These are phyloP conservation scores for Cicer pinnatifidum DNA, from an alignment of 306 rosid species.

Conservation along the genomic window DNA sequence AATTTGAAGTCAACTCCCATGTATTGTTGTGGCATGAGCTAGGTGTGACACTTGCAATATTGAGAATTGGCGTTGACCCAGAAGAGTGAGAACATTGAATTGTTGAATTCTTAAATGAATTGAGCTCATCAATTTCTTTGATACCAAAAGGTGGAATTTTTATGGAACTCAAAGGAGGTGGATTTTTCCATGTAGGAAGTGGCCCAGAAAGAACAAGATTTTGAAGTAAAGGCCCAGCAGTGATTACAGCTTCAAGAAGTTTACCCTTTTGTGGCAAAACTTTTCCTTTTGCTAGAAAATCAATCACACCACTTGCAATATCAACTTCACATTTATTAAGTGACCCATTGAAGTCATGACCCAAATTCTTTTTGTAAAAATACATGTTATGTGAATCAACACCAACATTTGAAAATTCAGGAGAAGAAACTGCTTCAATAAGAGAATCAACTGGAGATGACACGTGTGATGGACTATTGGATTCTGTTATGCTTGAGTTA, in stretches of 20 bases:
- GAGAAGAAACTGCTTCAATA: slow-evolving; percentile 63
- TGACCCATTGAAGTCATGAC: slow-evolving; percentile 2
- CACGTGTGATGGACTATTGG: slow-evolving; percentile 57
- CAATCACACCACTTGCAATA: slow-evolving; percentile 49
- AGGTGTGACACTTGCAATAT: slow-evolving; percentile 43
- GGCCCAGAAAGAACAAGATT: slow-evolving; percentile 68
- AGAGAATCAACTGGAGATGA: slow-evolving; percentile 70
- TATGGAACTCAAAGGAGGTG: slow-evolving; percentile 65
- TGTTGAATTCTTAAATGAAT: slow-evolving; percentile 8
- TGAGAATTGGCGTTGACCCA: slow-evolving; percentile 43
- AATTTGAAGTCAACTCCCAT: slow-evolving; percentile 32
- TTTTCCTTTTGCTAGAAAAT: slow-evolving; percentile 50
- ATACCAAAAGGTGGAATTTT: slow-evolving; percentile 57
- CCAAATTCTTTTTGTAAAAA: slow-evolving; percentile 36
- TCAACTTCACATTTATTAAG: slow-evolving; percentile 34
- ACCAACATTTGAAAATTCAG: slow-evolving; percentile 54
- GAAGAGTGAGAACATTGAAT: background rate
- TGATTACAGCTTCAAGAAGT: slow-evolving; percentile 63
- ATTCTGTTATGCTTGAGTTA: slow-evolving; percentile 63
- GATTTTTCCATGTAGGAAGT: slow-evolving; percentile 76
- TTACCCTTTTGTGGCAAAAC: slow-evolving; percentile 68
- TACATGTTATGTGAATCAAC: slow-evolving; percentile 53
- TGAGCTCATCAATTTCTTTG: slow-evolving; percentile 43
- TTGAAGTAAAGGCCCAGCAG: slow-evolving; percentile 74
- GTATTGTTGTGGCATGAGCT: slow-evolving; percentile 45